phyloP scores from a whole-genome alignment of 345 rosid species.

The Eucalyptus pauciflora region DNA sequence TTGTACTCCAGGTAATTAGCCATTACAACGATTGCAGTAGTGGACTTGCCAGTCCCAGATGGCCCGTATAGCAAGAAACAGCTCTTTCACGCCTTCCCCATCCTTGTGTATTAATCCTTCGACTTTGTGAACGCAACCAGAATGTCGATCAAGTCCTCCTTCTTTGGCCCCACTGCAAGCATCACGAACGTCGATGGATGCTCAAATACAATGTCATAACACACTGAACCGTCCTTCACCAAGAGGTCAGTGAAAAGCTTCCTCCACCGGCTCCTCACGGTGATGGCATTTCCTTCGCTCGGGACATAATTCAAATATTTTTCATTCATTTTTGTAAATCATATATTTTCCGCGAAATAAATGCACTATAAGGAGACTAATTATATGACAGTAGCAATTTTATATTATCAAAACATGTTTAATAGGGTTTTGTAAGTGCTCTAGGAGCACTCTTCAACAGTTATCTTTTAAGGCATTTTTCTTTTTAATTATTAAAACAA shows the following conservation, averaged over 20 bases:
- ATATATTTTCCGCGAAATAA: no score
- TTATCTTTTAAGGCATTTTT: no score
- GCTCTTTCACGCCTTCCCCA: slow-evolving; percentile 25
- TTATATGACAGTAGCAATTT: no score
- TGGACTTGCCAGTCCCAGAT: slow-evolving; percentile 21
- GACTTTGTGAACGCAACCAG: fast-evolving
- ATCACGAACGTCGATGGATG: not conserved
- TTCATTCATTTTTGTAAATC: not conserved
- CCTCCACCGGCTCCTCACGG: not conserved
- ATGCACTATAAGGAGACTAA: no score
- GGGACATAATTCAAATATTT: not conserved
- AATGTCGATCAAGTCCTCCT: not conserved
- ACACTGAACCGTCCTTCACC: not conserved
- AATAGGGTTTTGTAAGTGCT: no score
- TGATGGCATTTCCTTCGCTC: not conserved
- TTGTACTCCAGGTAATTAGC: slow-evolving; percentile 15
- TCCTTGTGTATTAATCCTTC: not conserved
- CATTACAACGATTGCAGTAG: slow-evolving; percentile 15
- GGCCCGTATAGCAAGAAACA: slow-evolving; percentile 26
- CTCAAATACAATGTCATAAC: not conserved
- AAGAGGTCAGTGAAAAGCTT: not conserved
- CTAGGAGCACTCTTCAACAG: no score
- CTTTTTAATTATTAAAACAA: not conserved
- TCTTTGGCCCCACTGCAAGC: not conserved
- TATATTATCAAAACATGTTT: no score